Percentiles rank a stretch among this genome's conserved stretches.
Conservation (phyloP, 2,329 filamentous ascomycete species). For the Penicillium sp. region DNA sequence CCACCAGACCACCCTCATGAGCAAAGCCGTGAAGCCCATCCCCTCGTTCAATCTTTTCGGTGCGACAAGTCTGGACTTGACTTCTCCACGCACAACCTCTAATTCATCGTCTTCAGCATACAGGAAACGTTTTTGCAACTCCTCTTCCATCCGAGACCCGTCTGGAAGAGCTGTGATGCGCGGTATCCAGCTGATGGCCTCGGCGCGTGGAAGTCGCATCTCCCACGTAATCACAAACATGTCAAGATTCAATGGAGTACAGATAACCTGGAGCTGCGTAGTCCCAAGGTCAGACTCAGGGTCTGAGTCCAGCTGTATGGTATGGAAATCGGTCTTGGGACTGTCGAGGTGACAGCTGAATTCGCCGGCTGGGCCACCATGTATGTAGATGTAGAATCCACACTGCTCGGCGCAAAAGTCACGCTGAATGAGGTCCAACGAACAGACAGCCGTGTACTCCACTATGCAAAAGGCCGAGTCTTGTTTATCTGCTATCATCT, state of each 20-base stretch:
- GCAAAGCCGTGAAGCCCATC: neutral
- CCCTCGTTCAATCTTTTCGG: neutral
- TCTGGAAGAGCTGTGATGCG: slow-evolving; percentile 20
- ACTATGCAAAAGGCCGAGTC: neutral
- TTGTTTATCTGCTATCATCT: slow-evolving; percentile 4
- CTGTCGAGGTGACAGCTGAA: slow-evolving; percentile 24
- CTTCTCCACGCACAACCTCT: neutral
- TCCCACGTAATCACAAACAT: slow-evolving; percentile 32
- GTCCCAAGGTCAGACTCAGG: slow-evolving; percentile 14
- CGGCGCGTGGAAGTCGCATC: slow-evolving; percentile 11
- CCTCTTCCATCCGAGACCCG: neutral
- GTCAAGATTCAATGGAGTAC: slow-evolving; percentile 24
- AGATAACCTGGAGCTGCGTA: slow-evolving; percentile 27
- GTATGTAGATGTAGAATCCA: slow-evolving; percentile 28
- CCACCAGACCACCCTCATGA: neutral
- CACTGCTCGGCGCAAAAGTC: slow-evolving; percentile 35
- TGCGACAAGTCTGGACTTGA: neutral
- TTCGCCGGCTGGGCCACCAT: slow-evolving; percentile 33
- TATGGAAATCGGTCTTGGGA: slow-evolving; percentile 11
- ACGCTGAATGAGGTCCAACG: slow-evolving; percentile 29
- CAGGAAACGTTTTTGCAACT: slow-evolving; percentile 6
- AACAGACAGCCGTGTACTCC: slow-evolving; percentile 33
- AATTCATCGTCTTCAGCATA: neutral
- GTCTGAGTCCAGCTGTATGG: slow-evolving; percentile 20
- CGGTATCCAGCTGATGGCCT: slow-evolving; percentile 28